These are phyloP conservation scores for Acorus calamus DNA, from an alignment of 106 monocot species.

Conservation along the genomic window DNA sequence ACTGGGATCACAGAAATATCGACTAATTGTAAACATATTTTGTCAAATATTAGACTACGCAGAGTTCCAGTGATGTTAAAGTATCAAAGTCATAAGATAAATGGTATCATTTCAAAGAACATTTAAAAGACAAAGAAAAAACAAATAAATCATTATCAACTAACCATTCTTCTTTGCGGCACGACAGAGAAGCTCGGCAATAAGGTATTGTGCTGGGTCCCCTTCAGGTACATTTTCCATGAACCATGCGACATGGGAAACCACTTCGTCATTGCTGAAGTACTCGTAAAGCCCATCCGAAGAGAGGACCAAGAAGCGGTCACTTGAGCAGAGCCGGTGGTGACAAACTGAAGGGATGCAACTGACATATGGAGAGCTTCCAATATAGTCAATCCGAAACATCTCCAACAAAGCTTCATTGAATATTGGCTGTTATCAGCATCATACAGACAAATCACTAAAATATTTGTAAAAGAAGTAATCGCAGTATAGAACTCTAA, in stretches of 20 bases:
- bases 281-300: slow-evolving; percentile 98
- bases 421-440: slow-evolving; percentile 48
- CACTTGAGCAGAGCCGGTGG: slow-evolving; percentile 64
- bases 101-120: too few relatives aligned
- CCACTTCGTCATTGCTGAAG: slow-evolving; percentile 94
- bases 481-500: too few relatives aligned
- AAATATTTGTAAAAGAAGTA: not conserved
- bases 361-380: slow-evolving; percentile 66
- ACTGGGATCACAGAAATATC: too few relatives aligned
- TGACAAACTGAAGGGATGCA: slow-evolving; percentile 71
- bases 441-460: not conserved
- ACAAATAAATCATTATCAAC: not conserved
- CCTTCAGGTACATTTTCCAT: slow-evolving; percentile 86
- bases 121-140: too few relatives aligned
- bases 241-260: slow-evolving; percentile 87
- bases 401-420: slow-evolving; percentile 88
- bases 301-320: slow-evolving; percentile 76
- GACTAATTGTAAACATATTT: too few relatives aligned
- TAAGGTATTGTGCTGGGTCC: slow-evolving; percentile 94
- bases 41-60: too few relatives aligned
- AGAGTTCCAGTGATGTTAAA: too few relatives aligned
- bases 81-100: too few relatives aligned
- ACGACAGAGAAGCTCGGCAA: slow-evolving; percentile 72
- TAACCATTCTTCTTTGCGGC: slow-evolving; percentile 90
- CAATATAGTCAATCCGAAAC: slow-evolving; percentile 85